Conservation (phyloP, 768 basidiomycete genomes). For the Pholiota molesta region DNA sequence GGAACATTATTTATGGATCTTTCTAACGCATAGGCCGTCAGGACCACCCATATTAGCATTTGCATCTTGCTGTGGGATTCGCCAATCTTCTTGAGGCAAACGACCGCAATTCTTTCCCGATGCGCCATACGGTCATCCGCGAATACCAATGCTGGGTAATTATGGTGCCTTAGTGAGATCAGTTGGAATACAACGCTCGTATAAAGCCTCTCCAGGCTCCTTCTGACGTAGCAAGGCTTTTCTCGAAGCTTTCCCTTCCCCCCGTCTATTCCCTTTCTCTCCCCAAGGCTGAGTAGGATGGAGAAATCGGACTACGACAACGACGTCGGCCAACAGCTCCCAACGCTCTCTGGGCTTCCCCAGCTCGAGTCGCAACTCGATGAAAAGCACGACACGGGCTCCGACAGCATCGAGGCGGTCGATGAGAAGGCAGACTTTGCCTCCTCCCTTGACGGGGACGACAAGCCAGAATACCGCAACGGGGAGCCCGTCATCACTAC, state of each 20-base stretch:
- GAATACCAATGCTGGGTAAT: neutral
- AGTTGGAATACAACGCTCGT: neutral
- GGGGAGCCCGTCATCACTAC: constrained; percentile 46
- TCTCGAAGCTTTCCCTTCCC: constrained; percentile 2
- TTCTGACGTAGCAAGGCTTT: neutral
- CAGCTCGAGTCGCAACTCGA: constrained; percentile 12
- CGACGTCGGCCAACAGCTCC: neutral
- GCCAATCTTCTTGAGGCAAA: constrained; percentile 1
- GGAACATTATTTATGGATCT: neutral
- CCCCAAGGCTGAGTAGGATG: neutral
- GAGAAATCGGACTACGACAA: constrained; percentile 1
- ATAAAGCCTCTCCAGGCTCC: neutral
- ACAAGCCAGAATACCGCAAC: constrained; percentile 34
- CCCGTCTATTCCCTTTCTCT: neutral
- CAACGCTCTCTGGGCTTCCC: neutral
- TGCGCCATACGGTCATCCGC: constrained; percentile 2
- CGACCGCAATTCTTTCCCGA: neutral
- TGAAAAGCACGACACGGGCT: constrained; percentile 14
- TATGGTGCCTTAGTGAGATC: neutral
- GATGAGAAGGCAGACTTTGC: constrained; percentile 20
- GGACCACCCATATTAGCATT: neutral
- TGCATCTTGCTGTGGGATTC: constrained; percentile 8
- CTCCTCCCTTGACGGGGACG: constrained; percentile 21
- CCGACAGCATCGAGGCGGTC: constrained; percentile 22
- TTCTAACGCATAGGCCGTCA: neutral